Conservation (phyloP, 345 rosid species). For the Linum trigynum region DNA sequence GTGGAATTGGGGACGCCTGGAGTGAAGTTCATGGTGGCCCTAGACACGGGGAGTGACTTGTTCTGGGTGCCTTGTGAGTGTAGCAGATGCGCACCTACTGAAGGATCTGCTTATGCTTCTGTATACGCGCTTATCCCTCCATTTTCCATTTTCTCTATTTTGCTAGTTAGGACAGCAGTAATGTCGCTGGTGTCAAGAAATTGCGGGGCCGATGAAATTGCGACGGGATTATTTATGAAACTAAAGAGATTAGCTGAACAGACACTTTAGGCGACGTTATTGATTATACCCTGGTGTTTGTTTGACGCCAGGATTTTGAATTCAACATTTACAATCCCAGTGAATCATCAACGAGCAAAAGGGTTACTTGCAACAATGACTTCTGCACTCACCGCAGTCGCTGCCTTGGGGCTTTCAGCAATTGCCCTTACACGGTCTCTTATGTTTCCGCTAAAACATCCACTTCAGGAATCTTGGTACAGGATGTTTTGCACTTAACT, state of each 20-base stretch:
- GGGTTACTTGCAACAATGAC: constrained; percentile 61
- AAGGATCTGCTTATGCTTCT: constrained; percentile 48
- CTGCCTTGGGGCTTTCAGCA: constrained; percentile 62
- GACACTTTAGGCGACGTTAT: not conserved
- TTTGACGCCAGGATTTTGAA: constrained; percentile 45
- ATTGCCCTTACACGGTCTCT: constrained; percentile 68
- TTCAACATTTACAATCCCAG: constrained; percentile 64
- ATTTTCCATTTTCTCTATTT: not conserved
- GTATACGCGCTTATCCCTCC: constrained; percentile 29
- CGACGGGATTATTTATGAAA: not conserved
- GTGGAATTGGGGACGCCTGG: constrained; percentile 81
- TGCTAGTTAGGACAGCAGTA: not conserved
- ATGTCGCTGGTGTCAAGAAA: no score
- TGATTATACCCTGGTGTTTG: constrained; percentile 9
- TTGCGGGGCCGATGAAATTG: not conserved
- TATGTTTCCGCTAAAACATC: constrained; percentile 83
- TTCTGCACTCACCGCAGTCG: constrained; percentile 50
- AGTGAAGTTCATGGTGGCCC: constrained; percentile 81
- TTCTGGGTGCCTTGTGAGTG: constrained; percentile 95
- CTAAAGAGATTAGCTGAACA: not conserved
- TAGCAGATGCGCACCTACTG: constrained; percentile 57
- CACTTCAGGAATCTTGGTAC: constrained; percentile 62
- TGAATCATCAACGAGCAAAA: constrained; percentile 58
- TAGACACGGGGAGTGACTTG: constrained; percentile 79
- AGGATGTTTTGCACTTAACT: constrained; percentile 68